phyloP scores from a whole-genome alignment of 768 basidiomycete species.

The Terana coerulea region DNA sequence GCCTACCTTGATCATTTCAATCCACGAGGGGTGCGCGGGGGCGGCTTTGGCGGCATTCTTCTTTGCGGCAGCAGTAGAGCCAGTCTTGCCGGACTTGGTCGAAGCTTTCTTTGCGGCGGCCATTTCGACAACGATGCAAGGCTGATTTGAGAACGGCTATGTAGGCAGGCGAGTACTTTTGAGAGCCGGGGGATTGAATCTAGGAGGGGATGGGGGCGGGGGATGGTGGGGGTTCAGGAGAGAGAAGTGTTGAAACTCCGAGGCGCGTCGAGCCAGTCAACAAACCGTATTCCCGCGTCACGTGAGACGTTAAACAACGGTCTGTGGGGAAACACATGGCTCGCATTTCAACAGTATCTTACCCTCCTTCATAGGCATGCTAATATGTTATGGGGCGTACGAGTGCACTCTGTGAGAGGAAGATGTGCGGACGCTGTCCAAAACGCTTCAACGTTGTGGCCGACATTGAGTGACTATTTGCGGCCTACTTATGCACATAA shows the following conservation, averaged over 20 bases:
- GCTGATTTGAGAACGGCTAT: no score
- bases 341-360: background rate
- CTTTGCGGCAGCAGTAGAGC: conserved; percentile 43
- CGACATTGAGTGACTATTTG: conserved; percentile 6
- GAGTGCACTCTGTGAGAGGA: background rate
- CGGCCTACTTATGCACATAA: background rate
- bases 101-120: conserved; percentile 31
- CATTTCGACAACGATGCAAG: conserved; percentile 33
- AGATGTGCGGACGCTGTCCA: conserved; percentile 3
- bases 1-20: conserved; percentile 79
- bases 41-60: conserved; percentile 39
- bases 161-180: conserved; percentile 14
- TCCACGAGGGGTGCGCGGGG: conserved; percentile 54
- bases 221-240: conserved; percentile 48
- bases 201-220: conserved; percentile 23
- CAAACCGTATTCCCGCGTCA: conserved; percentile 32
- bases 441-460: conserved; percentile 8
- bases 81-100: conserved; percentile 29
- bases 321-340: conserved; percentile 4
- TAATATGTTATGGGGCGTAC: background rate
- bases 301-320: conserved; percentile 23
- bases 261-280: conserved; percentile 31
- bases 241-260: conserved; percentile 32
- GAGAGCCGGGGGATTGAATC: conserved; percentile 17
- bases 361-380: conserved; percentile 4